Base-by-base conservation (phyloP, 306 rosid species). In the Prunus kanzakura region DNA sequence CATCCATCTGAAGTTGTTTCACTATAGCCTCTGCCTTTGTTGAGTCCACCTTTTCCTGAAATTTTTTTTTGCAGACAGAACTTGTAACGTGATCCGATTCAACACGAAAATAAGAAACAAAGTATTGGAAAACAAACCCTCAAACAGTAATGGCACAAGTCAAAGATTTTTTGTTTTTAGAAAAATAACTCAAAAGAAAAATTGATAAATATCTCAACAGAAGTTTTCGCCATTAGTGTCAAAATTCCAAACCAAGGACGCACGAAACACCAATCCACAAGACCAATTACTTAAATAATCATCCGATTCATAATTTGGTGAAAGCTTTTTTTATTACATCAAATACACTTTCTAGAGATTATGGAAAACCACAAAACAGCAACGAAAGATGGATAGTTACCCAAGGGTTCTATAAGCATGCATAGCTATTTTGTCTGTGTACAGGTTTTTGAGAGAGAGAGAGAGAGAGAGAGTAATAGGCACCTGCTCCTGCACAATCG, bases 401-500 rank as follows among this genome's bases (percentile, higher is more conserved):
- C 1, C 5, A 63, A 38, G 13, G 41, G 4, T 63, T 30, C 67
- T 30, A 63, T 8, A 30, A 0, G 46, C 46, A 32, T 8, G 20
- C 25, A 35, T 23, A 60, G 64, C 35, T 60, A 25, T 13, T 60
- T 60, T 27, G 14, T 60, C 38, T 0, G 0, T 25, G 29, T 18
- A 14, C 2, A 18, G 45, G 67, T 23, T 8, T 63, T 8, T 3
- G 0, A 4, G 19, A 25, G 2, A 11, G 9, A 27, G 65, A 10
- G 11, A n/a, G 55, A 80, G 60, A 51, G 55, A 58, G 47, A 63
- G 25, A 52, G 32, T 9, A 15, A 35, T 23, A 64, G 29, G 49
- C 66, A 90, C 98, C 95, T 91, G 89, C 83, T 89, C 79, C 72
- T 89, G 91, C 78, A 89, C 96, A 51, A 93, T 79, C 63, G 89